Percentiles rank a stretch among this genome's conserved stretches.
Evolutionary conservation across 768 basidiomycete species (phyloP).

Genomic region (Neoboletus brunneissimus): DNA sequence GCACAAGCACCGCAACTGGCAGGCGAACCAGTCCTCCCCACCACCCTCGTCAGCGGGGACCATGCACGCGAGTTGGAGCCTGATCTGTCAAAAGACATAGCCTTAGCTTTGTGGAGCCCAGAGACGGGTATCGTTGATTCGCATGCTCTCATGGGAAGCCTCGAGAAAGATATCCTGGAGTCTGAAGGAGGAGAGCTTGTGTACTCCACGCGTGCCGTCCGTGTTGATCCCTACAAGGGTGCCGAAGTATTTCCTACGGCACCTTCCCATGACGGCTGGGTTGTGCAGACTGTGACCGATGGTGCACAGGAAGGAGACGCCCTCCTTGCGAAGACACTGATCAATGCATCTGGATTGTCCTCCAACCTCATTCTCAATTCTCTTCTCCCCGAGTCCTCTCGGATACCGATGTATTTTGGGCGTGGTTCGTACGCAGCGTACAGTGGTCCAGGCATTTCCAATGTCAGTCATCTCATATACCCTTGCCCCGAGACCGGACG

Average conservation of each 20-base stretch:
- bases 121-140: slow-evolving; percentile 91
- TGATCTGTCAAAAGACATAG: slow-evolving; percentile 68
- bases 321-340: slow-evolving; percentile 67
- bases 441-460: slow-evolving; percentile 67
- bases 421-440: slow-evolving; percentile 89
- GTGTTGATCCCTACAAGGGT: slow-evolving; percentile 65
- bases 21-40: slow-evolving; percentile 48
- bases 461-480: slow-evolving; percentile 80
- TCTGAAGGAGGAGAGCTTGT: slow-evolving; percentile 68
- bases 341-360: slow-evolving; percentile 82
- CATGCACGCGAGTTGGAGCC: slow-evolving; percentile 79
- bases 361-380: slow-evolving; percentile 70
- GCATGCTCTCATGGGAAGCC: slow-evolving; percentile 74
- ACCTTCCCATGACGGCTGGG: slow-evolving; percentile 69
- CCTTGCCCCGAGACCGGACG: slow-evolving; percentile 75
- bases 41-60: slow-evolving; percentile 63
- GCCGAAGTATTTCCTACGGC: slow-evolving; percentile 15
- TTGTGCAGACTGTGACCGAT: slow-evolving; percentile 74
- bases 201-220: slow-evolving; percentile 77
- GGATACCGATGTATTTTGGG: slow-evolving; percentile 76
- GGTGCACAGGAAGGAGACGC: slow-evolving; percentile 52
- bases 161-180: slow-evolving; percentile 79
- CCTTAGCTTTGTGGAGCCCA: slow-evolving; percentile 74
- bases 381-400: slow-evolving; percentile 52
- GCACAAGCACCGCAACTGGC: slow-evolving; percentile 13